Conservation (phyloP, 305 asterid species). For the Euphrasia arctica region DNA sequence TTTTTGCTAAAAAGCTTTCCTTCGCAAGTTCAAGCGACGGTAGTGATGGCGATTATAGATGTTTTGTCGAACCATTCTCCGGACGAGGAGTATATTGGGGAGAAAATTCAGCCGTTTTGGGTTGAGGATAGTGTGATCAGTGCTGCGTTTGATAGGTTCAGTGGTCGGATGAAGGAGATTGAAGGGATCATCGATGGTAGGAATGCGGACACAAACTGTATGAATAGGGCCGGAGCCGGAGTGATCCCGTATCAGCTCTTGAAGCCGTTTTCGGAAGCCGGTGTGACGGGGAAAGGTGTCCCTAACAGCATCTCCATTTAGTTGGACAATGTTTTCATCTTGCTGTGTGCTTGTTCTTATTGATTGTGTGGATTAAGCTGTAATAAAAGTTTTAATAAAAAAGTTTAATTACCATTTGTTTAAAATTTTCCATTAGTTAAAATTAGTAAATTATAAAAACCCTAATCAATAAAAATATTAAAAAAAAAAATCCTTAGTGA, state of each 20-base stretch:
- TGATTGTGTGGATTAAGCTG: too few relatives aligned
- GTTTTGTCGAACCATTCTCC: slow-evolving; percentile 73
- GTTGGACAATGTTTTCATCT: background rate
- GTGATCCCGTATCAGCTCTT: slow-evolving; percentile 52
- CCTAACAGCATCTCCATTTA: slow-evolving; percentile 81
- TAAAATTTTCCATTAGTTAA: too few relatives aligned
- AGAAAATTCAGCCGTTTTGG: slow-evolving; percentile 34
- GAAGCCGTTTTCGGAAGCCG: slow-evolving; percentile 59
- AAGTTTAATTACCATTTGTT: too few relatives aligned
- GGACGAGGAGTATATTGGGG: slow-evolving; percentile 78
- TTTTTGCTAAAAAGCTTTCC: slow-evolving; percentile 59
- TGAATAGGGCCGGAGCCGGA: slow-evolving; percentile 64
- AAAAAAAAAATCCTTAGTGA: too few relatives aligned
- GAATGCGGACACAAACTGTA: slow-evolving; percentile 30
- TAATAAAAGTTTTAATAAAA: too few relatives aligned
- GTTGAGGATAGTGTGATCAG: slow-evolving; percentile 33
- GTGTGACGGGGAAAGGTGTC: slow-evolving; percentile 74
- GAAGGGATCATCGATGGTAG: slow-evolving; percentile 64
- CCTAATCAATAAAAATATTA: too few relatives aligned
- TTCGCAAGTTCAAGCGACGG: slow-evolving; percentile 55
- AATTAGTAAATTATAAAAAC: too few relatives aligned
- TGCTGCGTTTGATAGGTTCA: slow-evolving; percentile 48
- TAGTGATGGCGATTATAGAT: slow-evolving; percentile 48
- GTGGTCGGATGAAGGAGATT: slow-evolving; percentile 52
- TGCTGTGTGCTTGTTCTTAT: background rate